Percentiles rank a stretch among this genome's conserved stretches.
These are phyloP conservation scores for Colletotrichum cereale DNA, from an alignment of 2,329 filamentous ascomycete species.

Conservation along the genomic window DNA sequence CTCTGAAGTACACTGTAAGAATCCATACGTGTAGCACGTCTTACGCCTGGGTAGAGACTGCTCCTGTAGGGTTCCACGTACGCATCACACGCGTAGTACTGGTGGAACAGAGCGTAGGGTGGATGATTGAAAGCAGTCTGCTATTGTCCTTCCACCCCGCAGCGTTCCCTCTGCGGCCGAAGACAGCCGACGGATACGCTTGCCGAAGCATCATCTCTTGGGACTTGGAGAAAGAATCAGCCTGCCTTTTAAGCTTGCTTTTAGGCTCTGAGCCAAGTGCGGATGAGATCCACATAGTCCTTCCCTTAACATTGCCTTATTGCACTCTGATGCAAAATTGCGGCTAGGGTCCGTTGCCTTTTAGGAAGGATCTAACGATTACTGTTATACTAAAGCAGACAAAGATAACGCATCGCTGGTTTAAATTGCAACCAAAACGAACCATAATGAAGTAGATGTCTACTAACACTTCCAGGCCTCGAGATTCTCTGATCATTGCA, in stretches of 20 bases:
- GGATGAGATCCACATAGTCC: neutral
- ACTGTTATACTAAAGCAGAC: neutral
- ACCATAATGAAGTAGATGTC: neutral
- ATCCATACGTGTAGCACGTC: neutral
- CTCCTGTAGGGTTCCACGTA: neutral
- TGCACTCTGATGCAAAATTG: neutral
- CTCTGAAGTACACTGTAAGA: neutral
- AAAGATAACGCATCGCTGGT: neutral
- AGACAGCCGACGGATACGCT: too few relatives aligned
- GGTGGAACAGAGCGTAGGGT: neutral
- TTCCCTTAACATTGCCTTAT: neutral
- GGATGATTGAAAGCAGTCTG: neutral
- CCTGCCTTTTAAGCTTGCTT: conserved; percentile 15
- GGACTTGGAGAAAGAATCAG: neutral
- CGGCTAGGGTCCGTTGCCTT: neutral
- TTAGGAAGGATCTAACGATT: too few relatives aligned
- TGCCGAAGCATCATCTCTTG: neutral
- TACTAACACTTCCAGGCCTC: neutral
- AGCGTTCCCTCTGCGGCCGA: neutral
- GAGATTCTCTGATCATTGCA: neutral
- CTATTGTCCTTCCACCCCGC: neutral
- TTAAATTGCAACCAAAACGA: too few relatives aligned
- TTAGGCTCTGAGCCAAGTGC: conserved; percentile 7
- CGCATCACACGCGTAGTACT: neutral
- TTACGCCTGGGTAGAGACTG: neutral